Base-by-base conservation (phyloP, 2,329 filamentous ascomycete genomes). In the Neonectria magnoliae region DNA sequence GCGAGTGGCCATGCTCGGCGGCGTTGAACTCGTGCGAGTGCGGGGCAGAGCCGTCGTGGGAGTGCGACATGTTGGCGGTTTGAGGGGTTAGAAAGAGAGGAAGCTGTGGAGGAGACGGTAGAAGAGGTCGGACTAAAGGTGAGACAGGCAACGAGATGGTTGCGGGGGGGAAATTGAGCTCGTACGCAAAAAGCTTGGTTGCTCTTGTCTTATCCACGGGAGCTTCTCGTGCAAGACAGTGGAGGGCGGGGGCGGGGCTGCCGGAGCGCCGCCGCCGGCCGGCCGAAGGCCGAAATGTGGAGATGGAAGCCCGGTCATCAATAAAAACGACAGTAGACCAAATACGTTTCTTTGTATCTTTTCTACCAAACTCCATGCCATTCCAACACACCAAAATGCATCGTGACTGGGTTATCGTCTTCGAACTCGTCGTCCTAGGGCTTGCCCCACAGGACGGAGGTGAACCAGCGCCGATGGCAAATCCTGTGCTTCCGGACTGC, bases 1-100 rank as follows among this genome's bases (percentile, higher is more conserved):
- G 96, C 2, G 91, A 93, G 83, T 99, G 96, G 73, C 96, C 96
- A 79, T 98, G 96, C 76, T 95, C 92, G 65, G 87, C 85, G 61
- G 83, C 81, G 67, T 83, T 82, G 77, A 83, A 81, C 65, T 82
- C 83, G 78, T 92, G 88, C 6, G 85, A 83, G 76, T 90, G 89
- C 36, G 85, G 83, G 51, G 82, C 83, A 69, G 75, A 74, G 38
- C 81, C 82, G 60, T 88, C 87, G 78, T 91, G 87, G 20, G 84
- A 82, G 74, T 80, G 81, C 36, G 79, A 75, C 79, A 81, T 81
- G 59, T 44, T 72, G 45, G 47, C 31, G 44, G 29, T 10, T 5
- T 45, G 54, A 31, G 18, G 22, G 20, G 57, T n/a, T 51, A 33
- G 14, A 33, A 29, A 22, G 25, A n/a, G 22, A 20, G 13, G 20